These are phyloP conservation scores for Colletotrichum trifolii DNA, from an alignment of 2,329 filamentous ascomycete species.

Conservation along the genomic window DNA sequence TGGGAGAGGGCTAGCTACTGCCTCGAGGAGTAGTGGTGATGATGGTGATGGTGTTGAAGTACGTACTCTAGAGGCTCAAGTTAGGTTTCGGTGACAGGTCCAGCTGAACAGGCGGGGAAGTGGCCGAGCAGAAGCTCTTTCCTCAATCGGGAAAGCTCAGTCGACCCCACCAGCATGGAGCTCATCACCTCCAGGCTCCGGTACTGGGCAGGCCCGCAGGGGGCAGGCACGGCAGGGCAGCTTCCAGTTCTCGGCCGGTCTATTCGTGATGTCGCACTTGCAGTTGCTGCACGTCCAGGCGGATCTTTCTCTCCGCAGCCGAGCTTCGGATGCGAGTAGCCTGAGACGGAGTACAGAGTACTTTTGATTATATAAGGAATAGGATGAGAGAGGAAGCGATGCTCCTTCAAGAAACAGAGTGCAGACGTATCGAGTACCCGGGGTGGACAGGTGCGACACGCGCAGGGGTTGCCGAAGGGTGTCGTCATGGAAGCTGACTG, in stretches of 20 bases:
- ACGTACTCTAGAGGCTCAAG: conserved; percentile 10
- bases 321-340: background rate
- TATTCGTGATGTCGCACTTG: no score
- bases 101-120: conserved; percentile 2
- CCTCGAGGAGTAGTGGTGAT: background rate
- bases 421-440: no score
- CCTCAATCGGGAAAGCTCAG: background rate
- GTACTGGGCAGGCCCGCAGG: no score
- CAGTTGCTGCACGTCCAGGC: background rate
- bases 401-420: no score
- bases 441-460: no score
- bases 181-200: background rate
- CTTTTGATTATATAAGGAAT: no score
- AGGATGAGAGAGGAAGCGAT: no score
- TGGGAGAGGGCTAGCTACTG: no score
- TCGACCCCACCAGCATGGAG: conserved; percentile 3
- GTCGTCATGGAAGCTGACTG: conserved; percentile 35
- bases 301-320: conserved; percentile 17
- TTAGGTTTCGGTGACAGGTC: background rate
- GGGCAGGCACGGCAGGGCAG: background rate
- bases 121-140: background rate
- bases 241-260: background rate
- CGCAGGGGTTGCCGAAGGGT: conserved; percentile 14
- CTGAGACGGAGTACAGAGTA: no score
- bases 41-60: conserved; percentile 1